phyloP scores from a whole-genome alignment of 345 rosid genomes.

The Eucalyptus cladocalyx region DNA sequence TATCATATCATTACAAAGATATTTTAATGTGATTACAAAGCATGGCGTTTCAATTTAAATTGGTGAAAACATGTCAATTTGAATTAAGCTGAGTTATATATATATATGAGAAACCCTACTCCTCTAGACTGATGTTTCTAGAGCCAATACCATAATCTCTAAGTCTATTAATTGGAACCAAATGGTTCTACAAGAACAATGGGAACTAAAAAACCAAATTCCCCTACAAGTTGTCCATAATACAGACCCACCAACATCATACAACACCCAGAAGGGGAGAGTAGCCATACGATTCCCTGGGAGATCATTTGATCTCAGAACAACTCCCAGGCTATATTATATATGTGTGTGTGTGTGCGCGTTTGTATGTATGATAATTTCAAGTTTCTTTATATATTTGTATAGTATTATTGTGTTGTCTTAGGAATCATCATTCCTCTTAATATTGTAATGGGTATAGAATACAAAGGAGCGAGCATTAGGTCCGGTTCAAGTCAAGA shows the following conservation, averaged over 20 bases:
- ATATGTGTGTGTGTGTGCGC: rapidly evolving
- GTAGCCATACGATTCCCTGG: no score
- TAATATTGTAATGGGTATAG: neutral
- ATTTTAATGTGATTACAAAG: neutral
- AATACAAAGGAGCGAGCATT: neutral
- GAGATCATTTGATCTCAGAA: no score
- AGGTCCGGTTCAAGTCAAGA: neutral
- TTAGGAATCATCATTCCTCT: neutral
- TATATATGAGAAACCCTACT: no score
- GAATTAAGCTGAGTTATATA: neutral
- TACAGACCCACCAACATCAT: no score
- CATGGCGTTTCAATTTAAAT: neutral
- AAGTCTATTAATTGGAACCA: no score
- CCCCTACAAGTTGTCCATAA: no score
- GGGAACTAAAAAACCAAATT: no score
- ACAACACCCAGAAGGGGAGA: no score
- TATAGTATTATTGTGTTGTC: neutral
- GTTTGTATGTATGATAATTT: neutral
- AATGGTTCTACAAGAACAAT: no score
- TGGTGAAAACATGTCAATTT: neutral
- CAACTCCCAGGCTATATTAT: no score
- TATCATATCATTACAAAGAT: neutral
- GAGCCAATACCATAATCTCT: no score
- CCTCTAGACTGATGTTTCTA: no score
- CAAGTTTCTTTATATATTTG: neutral